Evolutionary conservation across 2,329 filamentous ascomycete species (phyloP).

Genomic region (Alternaria ventricosa): DNA sequence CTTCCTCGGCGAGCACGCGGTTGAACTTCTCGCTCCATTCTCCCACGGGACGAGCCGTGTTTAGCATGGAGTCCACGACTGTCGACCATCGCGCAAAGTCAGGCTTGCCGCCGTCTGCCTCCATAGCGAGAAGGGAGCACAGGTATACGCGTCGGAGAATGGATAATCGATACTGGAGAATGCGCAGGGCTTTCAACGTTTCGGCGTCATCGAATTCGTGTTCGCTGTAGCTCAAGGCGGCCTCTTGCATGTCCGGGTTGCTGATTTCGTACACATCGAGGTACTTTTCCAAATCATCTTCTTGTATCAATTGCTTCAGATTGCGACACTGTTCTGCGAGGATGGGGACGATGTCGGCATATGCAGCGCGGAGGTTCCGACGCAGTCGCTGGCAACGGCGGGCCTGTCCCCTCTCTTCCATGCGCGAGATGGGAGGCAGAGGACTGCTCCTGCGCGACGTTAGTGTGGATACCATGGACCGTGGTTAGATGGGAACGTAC

Average conservation of each 20-base stretch:
- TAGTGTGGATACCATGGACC: constrained; percentile 7
- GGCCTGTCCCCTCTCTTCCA: constrained; percentile 82
- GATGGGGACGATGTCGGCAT: constrained; percentile 72
- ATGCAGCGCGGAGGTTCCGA: constrained; percentile 72
- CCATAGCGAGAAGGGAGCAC: constrained; percentile 86
- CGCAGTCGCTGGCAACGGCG: constrained; percentile 83
- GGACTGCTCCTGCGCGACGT: constrained; percentile 73
- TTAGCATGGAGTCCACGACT: constrained; percentile 76
- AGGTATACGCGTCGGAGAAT: constrained; percentile 83
- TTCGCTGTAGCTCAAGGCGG: constrained; percentile 62
- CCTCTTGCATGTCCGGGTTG: constrained; percentile 55
- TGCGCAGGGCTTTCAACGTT: constrained; percentile 77
- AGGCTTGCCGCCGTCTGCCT: constrained; percentile 77
- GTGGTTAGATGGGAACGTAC: constrained; percentile 55
- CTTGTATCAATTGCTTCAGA: constrained; percentile 76
- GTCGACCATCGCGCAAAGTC: constrained; percentile 82
- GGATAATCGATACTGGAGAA: constrained; percentile 71
- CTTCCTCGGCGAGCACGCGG: constrained; percentile 76
- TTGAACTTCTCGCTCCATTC: constrained; percentile 70
- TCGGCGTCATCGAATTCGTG: constrained; percentile 77
- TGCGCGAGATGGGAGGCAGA: constrained; percentile 86
- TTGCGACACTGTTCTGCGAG: constrained; percentile 73
- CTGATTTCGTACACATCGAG: constrained; percentile 71
- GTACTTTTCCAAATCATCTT: constrained; percentile 86
- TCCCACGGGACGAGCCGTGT: constrained; percentile 67